Evolutionary conservation across 169 alveolate genomes (phyloP).

Genomic region (Eimeria necatrix): DNA sequence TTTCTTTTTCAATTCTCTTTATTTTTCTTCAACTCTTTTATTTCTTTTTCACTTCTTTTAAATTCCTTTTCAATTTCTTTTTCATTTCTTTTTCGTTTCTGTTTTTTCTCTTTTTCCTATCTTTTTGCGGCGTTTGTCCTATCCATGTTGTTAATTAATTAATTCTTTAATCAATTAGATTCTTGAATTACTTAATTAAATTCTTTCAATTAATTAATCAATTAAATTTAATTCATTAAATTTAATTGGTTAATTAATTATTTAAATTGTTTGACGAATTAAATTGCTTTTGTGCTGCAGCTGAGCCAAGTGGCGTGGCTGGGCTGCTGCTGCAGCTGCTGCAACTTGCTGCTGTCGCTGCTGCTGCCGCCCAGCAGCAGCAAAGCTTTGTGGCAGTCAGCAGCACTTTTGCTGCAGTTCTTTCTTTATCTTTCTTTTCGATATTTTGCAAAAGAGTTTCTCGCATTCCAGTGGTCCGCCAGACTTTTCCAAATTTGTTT

Average conservation of each 20-base stretch:
- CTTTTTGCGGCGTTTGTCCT: neutral
- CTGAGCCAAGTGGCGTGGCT: slow-evolving; percentile 21
- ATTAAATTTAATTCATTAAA: no score
- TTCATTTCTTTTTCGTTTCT: neutral
- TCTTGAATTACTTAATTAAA: no score
- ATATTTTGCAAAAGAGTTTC: slow-evolving; percentile 1
- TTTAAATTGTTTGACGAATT: no score
- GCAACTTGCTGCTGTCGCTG: neutral
- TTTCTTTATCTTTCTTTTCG: slow-evolving; percentile 1
- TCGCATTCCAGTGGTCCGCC: slow-evolving; percentile 12
- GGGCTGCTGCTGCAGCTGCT: neutral
- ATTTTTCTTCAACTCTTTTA: no score
- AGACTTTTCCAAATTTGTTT: neutral
- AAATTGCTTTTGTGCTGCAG: neutral
- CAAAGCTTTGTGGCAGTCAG: neutral
- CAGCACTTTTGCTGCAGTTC: neutral
- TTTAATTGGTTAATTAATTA: no score
- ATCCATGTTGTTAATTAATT: neutral
- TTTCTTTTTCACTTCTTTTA: neutral
- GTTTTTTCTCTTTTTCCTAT: neutral
- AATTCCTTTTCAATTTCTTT: neutral
- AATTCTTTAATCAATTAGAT: no score
- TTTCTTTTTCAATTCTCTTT: neutral
- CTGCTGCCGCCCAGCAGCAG: neutral
- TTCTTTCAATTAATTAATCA: no score